Base-by-base conservation (phyloP, 2,329 filamentous ascomycete genomes). In the Botrytis hyacinthi region DNA sequence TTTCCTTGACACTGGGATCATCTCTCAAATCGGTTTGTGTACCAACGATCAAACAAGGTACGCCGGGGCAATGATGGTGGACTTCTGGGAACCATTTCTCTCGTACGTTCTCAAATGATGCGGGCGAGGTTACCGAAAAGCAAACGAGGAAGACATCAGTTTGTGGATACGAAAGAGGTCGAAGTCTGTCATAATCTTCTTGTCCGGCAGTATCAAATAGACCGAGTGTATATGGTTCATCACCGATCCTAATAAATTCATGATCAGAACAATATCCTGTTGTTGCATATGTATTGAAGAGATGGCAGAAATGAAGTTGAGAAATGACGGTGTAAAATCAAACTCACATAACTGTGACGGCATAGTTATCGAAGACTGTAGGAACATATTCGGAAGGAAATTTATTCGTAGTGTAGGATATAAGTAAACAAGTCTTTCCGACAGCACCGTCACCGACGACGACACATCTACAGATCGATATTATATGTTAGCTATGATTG, bases 81-180 rank as follows among this genome's bases (percentile, higher is more conserved):
- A 99, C 96, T 85, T 99, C 96, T 63, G 96, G 96, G 80, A 98
- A 97, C 95, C 95, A 98, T 84, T 98, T 98, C 87, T 98, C 95
- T 80, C 95, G 91, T 70, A 98, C 96, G 92, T 99, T 99, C 83
- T 99, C 96, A 83, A 99, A 99, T 12, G 95, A 98, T 59, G 96
- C 95, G 59, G 95, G 96, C 63, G 95, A 98, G 73, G 95, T 98
- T 81, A 99, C 95, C 82, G 94, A 97, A 85, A 98, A 99, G 87
- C 96, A 99, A 80, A 99, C 95, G 74, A 99, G 92, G 86, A 99
- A 98, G 78, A 98, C 96, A 81, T 98, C 96, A 80, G 96, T 98
- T 85, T 98, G 96, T 1, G 96, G 96, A 83, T 99, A 99, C 76
- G 96, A 98, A 75, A 98, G 90, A 66, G 96, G 96, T 81, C 96